phyloP scores from a whole-genome alignment of 306 rosid species.

The barrel medic (Medicago truncatula) region DNA sequence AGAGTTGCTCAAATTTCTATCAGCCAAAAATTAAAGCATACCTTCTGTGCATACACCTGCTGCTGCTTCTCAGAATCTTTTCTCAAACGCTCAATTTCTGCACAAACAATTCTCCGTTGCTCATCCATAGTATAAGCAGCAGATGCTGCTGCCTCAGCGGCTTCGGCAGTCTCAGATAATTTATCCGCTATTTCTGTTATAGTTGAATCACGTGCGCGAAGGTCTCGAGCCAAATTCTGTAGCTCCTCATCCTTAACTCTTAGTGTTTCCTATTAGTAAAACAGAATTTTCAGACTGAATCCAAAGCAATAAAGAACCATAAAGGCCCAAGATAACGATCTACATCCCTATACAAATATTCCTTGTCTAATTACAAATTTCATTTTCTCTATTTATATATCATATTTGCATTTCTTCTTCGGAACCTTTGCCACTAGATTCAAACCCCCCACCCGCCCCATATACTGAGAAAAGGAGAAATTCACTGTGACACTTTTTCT shows the following conservation, averaged over 20 bases:
- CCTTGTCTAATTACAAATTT: constrained; percentile 20
- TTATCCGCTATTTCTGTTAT: constrained; percentile 92
- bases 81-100: constrained; percentile 75
- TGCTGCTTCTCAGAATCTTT: constrained; percentile 67
- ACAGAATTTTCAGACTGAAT: constrained; percentile 29
- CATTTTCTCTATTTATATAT: background rate
- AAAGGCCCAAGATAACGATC: constrained; percentile 19
- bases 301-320: constrained; percentile 35
- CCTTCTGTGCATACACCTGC: constrained; percentile 69
- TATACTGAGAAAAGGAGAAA: no score
- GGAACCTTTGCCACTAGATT: background rate
- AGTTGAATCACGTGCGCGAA: constrained; percentile 94
- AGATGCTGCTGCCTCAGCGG: constrained; percentile 99
- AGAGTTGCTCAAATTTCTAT: constrained; percentile 11
- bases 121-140: constrained; percentile 95
- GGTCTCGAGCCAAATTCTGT: constrained; percentile 87
- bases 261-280: constrained; percentile 76
- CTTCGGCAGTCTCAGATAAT: constrained; percentile 95
- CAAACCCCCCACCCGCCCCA: background rate
- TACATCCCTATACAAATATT: constrained; percentile 15
- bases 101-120: constrained; percentile 78
- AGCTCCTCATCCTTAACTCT: constrained; percentile 96
- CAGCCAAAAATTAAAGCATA: constrained; percentile 39
- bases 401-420: background rate
- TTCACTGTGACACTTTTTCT: no score